These are phyloP conservation scores for Mycosphaerella arachidis DNA, from an alignment of 2,329 filamentous ascomycete genomes.

Conservation along the genomic window DNA sequence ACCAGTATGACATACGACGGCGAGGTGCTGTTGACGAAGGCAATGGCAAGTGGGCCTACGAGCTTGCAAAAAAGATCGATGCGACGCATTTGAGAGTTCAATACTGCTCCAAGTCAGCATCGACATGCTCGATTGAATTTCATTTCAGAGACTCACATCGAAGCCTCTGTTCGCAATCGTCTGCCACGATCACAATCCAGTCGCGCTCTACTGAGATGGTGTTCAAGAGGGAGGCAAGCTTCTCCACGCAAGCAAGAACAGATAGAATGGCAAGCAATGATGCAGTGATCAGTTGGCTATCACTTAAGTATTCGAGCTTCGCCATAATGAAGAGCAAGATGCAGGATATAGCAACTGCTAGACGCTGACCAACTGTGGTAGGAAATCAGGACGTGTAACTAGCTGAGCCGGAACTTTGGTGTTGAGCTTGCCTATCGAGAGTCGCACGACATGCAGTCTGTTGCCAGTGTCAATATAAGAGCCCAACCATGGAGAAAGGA, in stretches of 20 bases:
- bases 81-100: conserved; percentile 57
- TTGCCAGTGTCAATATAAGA: conserved; percentile 52
- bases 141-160: too few species aligned
- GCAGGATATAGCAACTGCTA: conserved; percentile 27
- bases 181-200: conserved; percentile 56
- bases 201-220: conserved; percentile 66
- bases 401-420: background rate
- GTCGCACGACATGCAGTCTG: conserved; percentile 37
- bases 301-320: conserved; percentile 5
- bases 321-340: conserved; percentile 14
- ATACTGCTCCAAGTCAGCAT: conserved; percentile 28
- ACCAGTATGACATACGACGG: conserved; percentile 47
- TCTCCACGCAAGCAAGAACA: conserved; percentile 62
- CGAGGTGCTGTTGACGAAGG: conserved; percentile 48
- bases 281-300: background rate
- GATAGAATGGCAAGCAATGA: background rate
- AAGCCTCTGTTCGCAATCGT: conserved; percentile 33
- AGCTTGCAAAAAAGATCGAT: conserved; percentile 59
- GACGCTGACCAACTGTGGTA: conserved; percentile 24
- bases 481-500: conserved; percentile 58
- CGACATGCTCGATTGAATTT: background rate
- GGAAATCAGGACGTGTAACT: conserved; percentile 5
- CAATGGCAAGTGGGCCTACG: conserved; percentile 49
- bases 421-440: conserved; percentile 34
- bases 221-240: conserved; percentile 61